phyloP scores from a whole-genome alignment of 495 filamentous ascomycete genomes.

The Margaritispora aquatica region DNA sequence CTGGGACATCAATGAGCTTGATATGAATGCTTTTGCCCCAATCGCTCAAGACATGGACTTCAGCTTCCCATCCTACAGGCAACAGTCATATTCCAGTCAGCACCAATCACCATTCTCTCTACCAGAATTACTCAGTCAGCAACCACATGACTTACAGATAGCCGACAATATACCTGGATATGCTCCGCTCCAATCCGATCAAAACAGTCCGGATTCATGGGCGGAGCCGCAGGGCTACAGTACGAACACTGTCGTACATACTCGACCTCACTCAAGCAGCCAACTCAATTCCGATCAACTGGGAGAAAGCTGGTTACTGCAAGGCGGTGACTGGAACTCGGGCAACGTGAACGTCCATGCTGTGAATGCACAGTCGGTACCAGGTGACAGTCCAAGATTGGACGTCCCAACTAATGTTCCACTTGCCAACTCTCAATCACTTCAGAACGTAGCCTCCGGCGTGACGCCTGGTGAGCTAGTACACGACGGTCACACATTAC shows the following conservation, averaged over 20 bases:
- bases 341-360: neutral
- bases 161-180: neutral
- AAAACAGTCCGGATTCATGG: slow-evolving; percentile 7
- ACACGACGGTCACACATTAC: neutral
- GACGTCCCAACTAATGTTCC: neutral
- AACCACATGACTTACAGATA: neutral
- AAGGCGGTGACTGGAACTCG: neutral
- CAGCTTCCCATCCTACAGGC: slow-evolving; percentile 5
- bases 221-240: slow-evolving; percentile 1
- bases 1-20: slow-evolving; percentile 15
- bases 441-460: neutral
- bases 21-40: slow-evolving; percentile 4
- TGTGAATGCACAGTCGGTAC: neutral
- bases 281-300: neutral
- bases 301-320: neutral
- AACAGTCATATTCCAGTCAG: neutral
- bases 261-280: neutral
- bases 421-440: neutral
- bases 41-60: neutral
- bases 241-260: neutral
- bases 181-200: slow-evolving; percentile 3
- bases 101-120: neutral
- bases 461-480: neutral
- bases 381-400: neutral
- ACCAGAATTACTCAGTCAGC: neutral